Base-by-base conservation (phyloP, 768 basidiomycete genomes). In the Neoboletus magnificus region DNA sequence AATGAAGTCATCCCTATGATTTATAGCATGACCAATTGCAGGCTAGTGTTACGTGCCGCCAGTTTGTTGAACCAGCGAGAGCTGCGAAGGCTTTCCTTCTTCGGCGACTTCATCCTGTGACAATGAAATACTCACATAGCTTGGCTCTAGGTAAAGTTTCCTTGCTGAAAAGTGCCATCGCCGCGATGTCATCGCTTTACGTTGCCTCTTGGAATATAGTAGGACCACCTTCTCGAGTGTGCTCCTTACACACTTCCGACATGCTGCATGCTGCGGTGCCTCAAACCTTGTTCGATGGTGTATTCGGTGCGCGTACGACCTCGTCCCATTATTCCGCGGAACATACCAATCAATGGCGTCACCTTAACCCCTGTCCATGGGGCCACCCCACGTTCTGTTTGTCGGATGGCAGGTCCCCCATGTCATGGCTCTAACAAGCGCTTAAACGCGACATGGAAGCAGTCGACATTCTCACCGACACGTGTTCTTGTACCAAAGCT, bases 301-400 rank as follows among this genome's bases (percentile, higher is more conserved):
- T 36, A 22, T 48, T 37, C 43, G 48, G 44, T 52, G 25, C 27
- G 35, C 43, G 48, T 35, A 41, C 11, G 13, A 23, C 36, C 23
- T 44, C 23, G 23, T 25, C 15, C 22, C 52, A 39, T n/a, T 55
- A 36, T 66, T 54, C 66, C 61, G 64, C 61, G 58, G 61, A 57
- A 58, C 35, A 55, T 23, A 48, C 11, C 32, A 16, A 13, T 41
- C 57, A 43, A 54, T 40, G 36, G 51, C n/a, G 13, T 50, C 52
- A 57, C 54, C 40, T 55, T 44, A 52, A 46, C 40, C 35, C 16
- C 41, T 56, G 42, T 37, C 35, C 11, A 36, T n/a, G 48, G 22
- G 35, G 36, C 37, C 53, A 36, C 25, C 39, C 25, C 64, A 35
- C 50, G 47, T 52, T 54, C 29, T 27, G 18, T 50, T 42, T 51